A percentile compares a stretch with the other conserved stretches of the same genome.
Evolutionary conservation across 768 basidiomycete species (phyloP).

Genomic region (Macrolepiota albuminosa): DNA sequence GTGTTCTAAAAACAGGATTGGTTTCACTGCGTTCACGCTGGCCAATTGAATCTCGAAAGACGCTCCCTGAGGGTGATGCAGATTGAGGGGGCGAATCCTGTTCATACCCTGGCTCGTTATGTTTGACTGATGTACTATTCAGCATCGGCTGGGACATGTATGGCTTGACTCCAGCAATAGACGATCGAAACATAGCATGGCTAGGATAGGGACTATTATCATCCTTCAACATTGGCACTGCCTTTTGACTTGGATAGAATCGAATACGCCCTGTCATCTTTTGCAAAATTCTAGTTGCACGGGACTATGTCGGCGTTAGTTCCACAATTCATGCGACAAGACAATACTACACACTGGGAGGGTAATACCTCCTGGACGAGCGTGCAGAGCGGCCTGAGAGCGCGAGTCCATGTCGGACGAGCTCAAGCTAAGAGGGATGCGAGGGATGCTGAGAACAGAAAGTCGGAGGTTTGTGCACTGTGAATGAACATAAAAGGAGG

Average conservation of each 20-base stretch:
- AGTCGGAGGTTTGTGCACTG: not conserved
- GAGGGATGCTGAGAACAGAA: not conserved
- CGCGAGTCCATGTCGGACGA: slow-evolving; percentile 18
- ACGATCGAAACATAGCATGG: slow-evolving; percentile 18
- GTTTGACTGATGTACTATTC: slow-evolving; percentile 16
- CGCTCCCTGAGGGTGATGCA: slow-evolving; percentile 7
- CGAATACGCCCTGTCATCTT: slow-evolving; percentile 34
- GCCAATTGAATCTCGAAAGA: slow-evolving; percentile 2
- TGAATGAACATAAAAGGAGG: slow-evolving; percentile 3
- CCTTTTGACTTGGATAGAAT: slow-evolving; percentile 4
- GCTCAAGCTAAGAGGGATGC: not conserved
- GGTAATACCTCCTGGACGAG: slow-evolving; percentile 16
- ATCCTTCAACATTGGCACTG: not conserved
- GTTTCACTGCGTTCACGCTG: not conserved
- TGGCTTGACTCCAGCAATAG: slow-evolving; percentile 28
- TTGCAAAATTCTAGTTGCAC: slow-evolving; percentile 33
- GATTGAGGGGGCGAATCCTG: slow-evolving; percentile 20
- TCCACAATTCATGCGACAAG: not conserved
- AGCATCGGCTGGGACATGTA: slow-evolving; percentile 45
- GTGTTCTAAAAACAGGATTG: not conserved
- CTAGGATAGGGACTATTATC: slow-evolving; percentile 22
- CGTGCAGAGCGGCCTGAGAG: slow-evolving; percentile 19
- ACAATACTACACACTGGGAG: slow-evolving; percentile 14
- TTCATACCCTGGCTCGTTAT: slow-evolving; percentile 16
- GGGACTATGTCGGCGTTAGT: slow-evolving; percentile 17